Percentiles rank a stretch among this genome's conserved stretches.
phyloP scores from a whole-genome alignment of 306 rosid species.

The Lotus japonicus region DNA sequence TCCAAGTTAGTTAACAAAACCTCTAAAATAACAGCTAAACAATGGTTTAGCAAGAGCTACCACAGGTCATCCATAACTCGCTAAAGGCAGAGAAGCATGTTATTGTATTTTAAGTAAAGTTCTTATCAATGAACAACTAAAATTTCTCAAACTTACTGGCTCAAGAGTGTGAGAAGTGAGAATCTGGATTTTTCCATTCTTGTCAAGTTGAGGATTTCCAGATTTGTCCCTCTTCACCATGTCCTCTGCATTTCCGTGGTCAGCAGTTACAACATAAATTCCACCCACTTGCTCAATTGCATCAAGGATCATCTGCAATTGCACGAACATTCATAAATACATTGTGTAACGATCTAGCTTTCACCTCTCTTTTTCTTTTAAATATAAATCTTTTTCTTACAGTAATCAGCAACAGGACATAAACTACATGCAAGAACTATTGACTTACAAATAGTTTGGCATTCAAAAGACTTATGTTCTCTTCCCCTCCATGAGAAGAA shows the following conservation, averaged over 20 bases:
- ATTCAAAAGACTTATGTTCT: too few species aligned
- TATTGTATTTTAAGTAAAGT: neutral
- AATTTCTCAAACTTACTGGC: constrained; percentile 51
- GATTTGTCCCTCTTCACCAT: constrained; percentile 88
- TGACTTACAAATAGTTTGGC: too few species aligned
- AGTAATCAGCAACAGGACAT: neutral
- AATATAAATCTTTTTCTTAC: neutral
- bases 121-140: neutral
- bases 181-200: constrained; percentile 73
- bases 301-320: constrained; percentile 73
- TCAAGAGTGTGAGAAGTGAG: constrained; percentile 90
- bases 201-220: constrained; percentile 67
- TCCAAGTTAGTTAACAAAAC: neutral
- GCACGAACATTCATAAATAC: neutral
- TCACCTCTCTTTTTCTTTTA: neutral
- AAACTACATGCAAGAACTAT: neutral
- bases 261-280: constrained; percentile 86
- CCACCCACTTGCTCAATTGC: constrained; percentile 89
- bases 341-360: neutral
- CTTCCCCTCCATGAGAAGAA: too few species aligned
- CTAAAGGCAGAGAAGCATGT: neutral
- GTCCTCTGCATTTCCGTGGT: constrained; percentile 94
- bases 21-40: too few species aligned
- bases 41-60: neutral
- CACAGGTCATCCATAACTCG: neutral